A percentile compares a stretch with the other conserved stretches of the same genome.
phyloP scores from a whole-genome alignment of 768 basidiomycete species.

The Calvatia gigantea region DNA sequence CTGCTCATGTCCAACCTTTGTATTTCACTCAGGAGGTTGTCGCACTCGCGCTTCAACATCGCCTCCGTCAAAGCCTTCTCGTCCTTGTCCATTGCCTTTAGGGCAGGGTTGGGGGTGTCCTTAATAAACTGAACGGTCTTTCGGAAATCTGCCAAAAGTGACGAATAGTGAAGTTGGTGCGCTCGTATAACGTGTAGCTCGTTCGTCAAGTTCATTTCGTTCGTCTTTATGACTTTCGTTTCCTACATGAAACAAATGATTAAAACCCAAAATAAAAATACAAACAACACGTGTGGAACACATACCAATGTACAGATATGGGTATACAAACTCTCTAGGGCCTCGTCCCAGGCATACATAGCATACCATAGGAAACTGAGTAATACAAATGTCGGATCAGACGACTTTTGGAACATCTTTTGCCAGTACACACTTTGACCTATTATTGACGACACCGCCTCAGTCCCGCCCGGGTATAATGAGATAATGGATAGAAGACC shows the following conservation, averaged over 20 bases:
- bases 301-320: slow-evolving; percentile 48
- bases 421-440: slow-evolving; percentile 47
- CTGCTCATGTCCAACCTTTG: slow-evolving; percentile 34
- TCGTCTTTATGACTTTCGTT: slow-evolving; percentile 36
- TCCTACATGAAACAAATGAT: slow-evolving; percentile 29
- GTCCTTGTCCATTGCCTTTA: slow-evolving; percentile 15
- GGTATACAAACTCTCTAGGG: slow-evolving; percentile 46
- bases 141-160: slow-evolving; percentile 43
- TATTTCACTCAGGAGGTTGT: slow-evolving; percentile 38
- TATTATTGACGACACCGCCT: neutral
- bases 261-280: neutral
- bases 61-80: neutral
- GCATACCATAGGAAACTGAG: slow-evolving; percentile 56
- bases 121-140: slow-evolving; percentile 43
- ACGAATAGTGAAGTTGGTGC: slow-evolving; percentile 46
- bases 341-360: slow-evolving; percentile 60
- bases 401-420: slow-evolving; percentile 33
- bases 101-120: slow-evolving; percentile 36
- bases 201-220: slow-evolving; percentile 39
- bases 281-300: neutral
- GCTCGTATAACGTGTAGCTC: slow-evolving; percentile 51
- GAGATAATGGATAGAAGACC: neutral
- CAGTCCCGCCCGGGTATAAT: neutral
- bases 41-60: slow-evolving; percentile 33
- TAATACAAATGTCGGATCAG: slow-evolving; percentile 54